Evolutionary conservation across 2,329 filamentous ascomycete genomes (phyloP).

Genomic region (Dactylonectria estremocensis): DNA sequence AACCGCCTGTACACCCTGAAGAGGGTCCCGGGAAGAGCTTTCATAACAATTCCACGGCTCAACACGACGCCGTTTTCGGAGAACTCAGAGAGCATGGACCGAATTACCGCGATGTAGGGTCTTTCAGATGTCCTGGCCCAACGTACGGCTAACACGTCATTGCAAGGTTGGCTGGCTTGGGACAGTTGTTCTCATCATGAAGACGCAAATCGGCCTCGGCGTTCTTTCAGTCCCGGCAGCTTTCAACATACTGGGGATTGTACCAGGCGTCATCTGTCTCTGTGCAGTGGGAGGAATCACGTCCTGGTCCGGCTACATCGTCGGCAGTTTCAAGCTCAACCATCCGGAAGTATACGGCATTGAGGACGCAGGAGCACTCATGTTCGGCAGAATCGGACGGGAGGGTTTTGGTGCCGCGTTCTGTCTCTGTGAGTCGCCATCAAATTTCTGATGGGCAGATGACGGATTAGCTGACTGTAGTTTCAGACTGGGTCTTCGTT

Average conservation of each 20-base stretch:
- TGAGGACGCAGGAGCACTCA: conserved; percentile 63
- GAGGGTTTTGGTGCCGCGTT: conserved; percentile 56
- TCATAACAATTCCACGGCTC: too few species aligned
- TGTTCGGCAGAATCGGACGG: conserved; percentile 63
- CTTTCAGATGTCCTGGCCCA: too few species aligned
- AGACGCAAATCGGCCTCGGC: conserved; percentile 60
- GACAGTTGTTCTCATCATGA: conserved; percentile 61
- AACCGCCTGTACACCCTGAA: too few species aligned
- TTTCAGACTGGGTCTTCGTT: not conserved
- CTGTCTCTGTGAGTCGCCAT: conserved; percentile 52
- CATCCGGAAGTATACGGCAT: conserved; percentile 67
- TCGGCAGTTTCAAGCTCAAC: conserved; percentile 64
- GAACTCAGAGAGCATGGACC: too few species aligned
- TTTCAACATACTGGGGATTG: conserved; percentile 61
- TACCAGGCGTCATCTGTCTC: conserved; percentile 62
- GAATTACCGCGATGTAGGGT: too few species aligned
- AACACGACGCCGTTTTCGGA: too few species aligned
- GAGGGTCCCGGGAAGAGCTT: too few species aligned
- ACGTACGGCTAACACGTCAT: too few species aligned
- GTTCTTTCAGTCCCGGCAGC: conserved; percentile 63
- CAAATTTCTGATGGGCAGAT: too few species aligned
- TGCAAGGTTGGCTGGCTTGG: conserved; percentile 54
- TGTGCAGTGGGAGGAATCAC: conserved; percentile 58
- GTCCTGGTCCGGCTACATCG: conserved; percentile 63
- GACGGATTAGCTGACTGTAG: too few species aligned